Evolutionary conservation across 106 monocot species (phyloP).

Genomic region (Dendrobium huoshanense): DNA sequence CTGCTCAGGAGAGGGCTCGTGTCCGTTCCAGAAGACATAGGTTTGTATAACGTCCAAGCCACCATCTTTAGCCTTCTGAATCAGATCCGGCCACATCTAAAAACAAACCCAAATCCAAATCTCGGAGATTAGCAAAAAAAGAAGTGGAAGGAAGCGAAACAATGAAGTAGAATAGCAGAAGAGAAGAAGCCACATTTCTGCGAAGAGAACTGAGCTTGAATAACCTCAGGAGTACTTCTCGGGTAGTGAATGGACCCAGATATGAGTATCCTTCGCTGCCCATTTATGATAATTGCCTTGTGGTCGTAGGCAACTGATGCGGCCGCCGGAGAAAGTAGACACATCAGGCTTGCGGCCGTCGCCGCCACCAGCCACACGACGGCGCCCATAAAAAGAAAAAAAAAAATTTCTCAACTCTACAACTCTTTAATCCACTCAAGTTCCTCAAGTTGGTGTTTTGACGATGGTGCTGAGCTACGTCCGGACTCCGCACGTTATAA

Average conservation of each 20-base stretch:
- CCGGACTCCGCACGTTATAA: no score
- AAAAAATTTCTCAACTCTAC: not conserved
- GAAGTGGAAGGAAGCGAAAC: not conserved
- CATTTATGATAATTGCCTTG: conserved; percentile 32
- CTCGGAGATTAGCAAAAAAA: not conserved
- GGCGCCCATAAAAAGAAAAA: not conserved
- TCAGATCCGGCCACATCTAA: conserved; percentile 61
- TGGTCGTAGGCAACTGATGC: conserved; percentile 11
- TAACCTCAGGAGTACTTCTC: conserved; percentile 42
- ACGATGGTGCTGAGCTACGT: not conserved
- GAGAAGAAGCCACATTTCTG: not conserved
- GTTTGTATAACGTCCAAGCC: conserved; percentile 67
- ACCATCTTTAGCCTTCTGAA: conserved; percentile 59
- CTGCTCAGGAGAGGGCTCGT: conserved; percentile 37
- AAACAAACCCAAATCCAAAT: not conserved
- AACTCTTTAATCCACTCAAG: not conserved
- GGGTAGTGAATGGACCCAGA: conserved; percentile 57
- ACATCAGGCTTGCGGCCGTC: not conserved
- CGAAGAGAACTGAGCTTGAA: not conserved
- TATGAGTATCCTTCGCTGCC: conserved; percentile 41
- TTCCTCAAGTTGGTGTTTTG: not conserved
- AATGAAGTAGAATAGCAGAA: not conserved
- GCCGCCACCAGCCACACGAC: not conserved
- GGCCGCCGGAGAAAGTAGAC: conserved; percentile 2
- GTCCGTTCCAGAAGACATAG: conserved; percentile 69